Percentiles rank a stretch among this genome's conserved stretches.
Evolutionary conservation across 345 rosid genomes (phyloP).

Genomic region (Eutrema yunnanense): DNA sequence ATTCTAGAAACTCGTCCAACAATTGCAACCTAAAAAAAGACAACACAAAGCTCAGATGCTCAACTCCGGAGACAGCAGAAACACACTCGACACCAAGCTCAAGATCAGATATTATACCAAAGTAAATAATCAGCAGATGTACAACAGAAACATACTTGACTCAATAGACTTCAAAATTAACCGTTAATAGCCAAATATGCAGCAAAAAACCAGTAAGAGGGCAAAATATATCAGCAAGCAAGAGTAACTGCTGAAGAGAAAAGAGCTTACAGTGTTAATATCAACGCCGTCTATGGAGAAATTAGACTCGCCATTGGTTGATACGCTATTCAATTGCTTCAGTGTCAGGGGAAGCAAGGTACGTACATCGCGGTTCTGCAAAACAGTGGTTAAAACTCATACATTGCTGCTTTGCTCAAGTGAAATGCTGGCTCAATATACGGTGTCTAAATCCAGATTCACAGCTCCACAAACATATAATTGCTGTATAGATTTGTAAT

Average conservation of each 20-base stretch:
- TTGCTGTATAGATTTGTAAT: not conserved
- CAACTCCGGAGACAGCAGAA: not conserved
- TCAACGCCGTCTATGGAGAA: constrained; percentile 57
- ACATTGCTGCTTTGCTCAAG: not conserved
- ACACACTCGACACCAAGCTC: not conserved
- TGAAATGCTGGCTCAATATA: not conserved
- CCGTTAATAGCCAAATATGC: not conserved
- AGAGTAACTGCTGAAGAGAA: not conserved
- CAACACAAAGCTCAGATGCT: not conserved
- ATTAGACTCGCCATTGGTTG: constrained; percentile 44
- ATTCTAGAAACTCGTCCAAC: constrained; percentile 62
- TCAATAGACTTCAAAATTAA: not conserved
- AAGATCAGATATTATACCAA: not conserved
- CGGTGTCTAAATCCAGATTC: not conserved
- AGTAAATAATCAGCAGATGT: not conserved
- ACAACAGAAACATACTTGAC: not conserved
- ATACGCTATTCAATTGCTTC: constrained; percentile 50
- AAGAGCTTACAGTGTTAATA: constrained; percentile 43
- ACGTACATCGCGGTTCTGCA: constrained; percentile 53
- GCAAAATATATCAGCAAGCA: not conserved
- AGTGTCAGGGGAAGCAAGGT: constrained; percentile 61
- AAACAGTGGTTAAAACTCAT: not conserved
- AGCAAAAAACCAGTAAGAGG: not conserved
- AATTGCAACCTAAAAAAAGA: constrained; percentile 43
- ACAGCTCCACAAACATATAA: not conserved